Conservation (phyloP, 2,329 filamentous ascomycete genomes). For the Arachnopeziza araneosa region DNA sequence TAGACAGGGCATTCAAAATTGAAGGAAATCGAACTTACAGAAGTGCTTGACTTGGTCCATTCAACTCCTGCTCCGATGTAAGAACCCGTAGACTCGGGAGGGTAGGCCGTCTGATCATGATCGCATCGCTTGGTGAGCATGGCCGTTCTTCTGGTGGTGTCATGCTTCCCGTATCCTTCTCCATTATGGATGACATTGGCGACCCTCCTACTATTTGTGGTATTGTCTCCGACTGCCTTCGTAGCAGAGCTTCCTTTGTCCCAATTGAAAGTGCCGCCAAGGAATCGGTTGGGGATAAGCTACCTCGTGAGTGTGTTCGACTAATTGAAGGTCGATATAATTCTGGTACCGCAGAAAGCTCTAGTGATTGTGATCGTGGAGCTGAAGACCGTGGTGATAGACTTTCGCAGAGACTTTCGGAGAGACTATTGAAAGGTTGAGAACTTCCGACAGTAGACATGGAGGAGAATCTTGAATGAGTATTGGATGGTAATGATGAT, state of each 20-base stretch:
- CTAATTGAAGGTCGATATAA: neutral
- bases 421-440: conserved; percentile 6
- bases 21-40: conserved; percentile 16
- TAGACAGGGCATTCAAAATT: neutral
- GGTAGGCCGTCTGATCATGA: conserved; percentile 27
- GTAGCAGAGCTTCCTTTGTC: neutral
- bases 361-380: neutral
- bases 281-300: conserved; percentile 21
- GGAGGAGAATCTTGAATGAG: conserved; percentile 31
- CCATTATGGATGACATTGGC: neutral
- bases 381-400: neutral
- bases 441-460: conserved; percentile 27
- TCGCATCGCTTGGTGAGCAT: conserved; percentile 30
- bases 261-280: conserved; percentile 6
- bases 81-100: conserved; percentile 20
- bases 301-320: conserved; percentile 1
- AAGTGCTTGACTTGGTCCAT: conserved; percentile 7
- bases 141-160: conserved; percentile 14
- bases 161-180: neutral
- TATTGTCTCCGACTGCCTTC: neutral
- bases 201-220: neutral
- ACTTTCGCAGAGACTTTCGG: conserved; percentile 4
- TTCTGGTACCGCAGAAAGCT: neutral
- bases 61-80: conserved; percentile 17
- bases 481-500: conserved; percentile 27